Conservation (phyloP, 805 yeast genomes). For the Starmerella sirachaensis region DNA sequence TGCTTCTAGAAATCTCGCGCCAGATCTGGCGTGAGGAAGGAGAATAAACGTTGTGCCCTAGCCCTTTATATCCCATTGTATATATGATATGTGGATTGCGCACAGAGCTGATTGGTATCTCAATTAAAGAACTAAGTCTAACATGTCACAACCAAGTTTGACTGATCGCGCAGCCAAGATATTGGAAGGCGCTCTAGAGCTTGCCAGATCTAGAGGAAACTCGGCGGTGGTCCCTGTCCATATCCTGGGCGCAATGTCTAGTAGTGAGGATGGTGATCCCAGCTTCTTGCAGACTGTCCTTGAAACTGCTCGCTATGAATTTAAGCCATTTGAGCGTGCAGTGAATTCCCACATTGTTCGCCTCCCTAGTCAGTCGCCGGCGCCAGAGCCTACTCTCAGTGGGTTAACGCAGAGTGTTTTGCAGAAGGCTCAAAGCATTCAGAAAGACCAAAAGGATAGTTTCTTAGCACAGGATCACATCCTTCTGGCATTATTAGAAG, state of each 20-base stretch:
- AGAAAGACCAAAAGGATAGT: conserved; percentile 77
- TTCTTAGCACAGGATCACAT: conserved; percentile 93
- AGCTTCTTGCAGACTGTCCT: conserved; percentile 68
- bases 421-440: conserved; percentile 61
- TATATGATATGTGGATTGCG: neutral
- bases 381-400: conserved; percentile 74
- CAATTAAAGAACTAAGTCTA: neutral
- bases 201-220: conserved; percentile 77
- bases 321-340: conserved; percentile 62
- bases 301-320: conserved; percentile 81
- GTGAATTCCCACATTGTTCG: conserved; percentile 75
- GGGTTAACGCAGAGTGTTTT: conserved; percentile 67
- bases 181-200: conserved; percentile 62
- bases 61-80: too few relatives aligned
- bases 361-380: conserved; percentile 77
- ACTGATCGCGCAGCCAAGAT: conserved; percentile 87
- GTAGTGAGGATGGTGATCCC: conserved; percentile 43
- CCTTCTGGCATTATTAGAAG: conserved; percentile 72
- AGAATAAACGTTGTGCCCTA: too few relatives aligned
- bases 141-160: conserved; percentile 35
- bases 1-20: too few relatives aligned
- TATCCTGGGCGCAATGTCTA: conserved; percentile 78
- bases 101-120: neutral
- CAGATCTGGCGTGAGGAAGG: too few relatives aligned
- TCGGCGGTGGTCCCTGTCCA: conserved; percentile 81